Conservation (phyloP, 2,329 filamentous ascomycete genomes). For the Dothistroma septosporum region DNA sequence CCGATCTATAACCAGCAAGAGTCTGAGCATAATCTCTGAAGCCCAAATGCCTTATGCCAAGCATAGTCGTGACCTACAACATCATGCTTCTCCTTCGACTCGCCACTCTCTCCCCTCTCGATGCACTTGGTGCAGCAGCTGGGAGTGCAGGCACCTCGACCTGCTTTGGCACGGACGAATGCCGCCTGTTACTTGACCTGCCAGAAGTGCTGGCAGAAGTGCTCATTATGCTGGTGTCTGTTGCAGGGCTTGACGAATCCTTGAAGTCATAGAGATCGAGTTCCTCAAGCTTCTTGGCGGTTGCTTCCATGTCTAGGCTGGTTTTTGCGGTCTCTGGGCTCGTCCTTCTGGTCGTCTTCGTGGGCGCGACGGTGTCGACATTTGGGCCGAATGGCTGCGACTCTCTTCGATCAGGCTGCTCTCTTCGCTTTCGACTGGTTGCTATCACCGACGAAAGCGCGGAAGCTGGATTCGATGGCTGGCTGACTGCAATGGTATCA, state of each 20-base stretch:
- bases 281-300: constrained; percentile 28
- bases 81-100: constrained; percentile 37
- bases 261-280: constrained; percentile 35
- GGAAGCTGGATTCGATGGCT: neutral
- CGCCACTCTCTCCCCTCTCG: constrained; percentile 19
- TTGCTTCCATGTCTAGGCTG: constrained; percentile 7
- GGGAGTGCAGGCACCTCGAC: neutral
- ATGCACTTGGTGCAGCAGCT: neutral
- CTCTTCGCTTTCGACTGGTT: constrained; percentile 4
- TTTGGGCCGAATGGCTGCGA: constrained; percentile 1
- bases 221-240: constrained; percentile 2
- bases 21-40: neutral
- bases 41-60: neutral
- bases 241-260: constrained; percentile 28
- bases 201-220: constrained; percentile 1
- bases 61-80: constrained; percentile 16
- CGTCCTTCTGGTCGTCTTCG: neutral
- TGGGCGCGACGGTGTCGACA: neutral
- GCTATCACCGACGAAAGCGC: constrained; percentile 3
- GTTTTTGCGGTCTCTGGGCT: neutral
- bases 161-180: constrained; percentile 28
- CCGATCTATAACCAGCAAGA: constrained; percentile 1
- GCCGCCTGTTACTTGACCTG: constrained; percentile 18
- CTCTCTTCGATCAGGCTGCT: constrained; percentile 1
- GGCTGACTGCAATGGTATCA: neutral